These are phyloP conservation scores for Fusarium miscanthi DNA, from an alignment of 2,329 filamentous ascomycete genomes.

Conservation along the genomic window DNA sequence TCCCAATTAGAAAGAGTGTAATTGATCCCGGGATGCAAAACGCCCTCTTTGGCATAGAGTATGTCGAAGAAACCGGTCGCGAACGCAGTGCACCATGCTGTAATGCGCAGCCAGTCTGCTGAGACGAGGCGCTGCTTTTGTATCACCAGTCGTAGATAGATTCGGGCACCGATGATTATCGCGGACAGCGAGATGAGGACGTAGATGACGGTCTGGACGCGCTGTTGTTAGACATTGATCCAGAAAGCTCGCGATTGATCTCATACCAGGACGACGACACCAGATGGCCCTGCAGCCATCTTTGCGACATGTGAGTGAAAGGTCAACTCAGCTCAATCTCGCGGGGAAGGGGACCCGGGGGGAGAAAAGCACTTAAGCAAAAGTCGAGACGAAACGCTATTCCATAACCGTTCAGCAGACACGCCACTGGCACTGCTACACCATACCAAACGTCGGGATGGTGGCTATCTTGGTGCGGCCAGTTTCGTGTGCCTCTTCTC, in stretches of 20 bases:
- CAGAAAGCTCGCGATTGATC: background rate
- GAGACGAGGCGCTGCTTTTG: slow-evolving; percentile 15
- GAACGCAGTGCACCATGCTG: slow-evolving; percentile 17
- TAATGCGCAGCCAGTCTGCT: slow-evolving; percentile 14
- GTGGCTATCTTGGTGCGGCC: background rate
- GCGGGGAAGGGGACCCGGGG: rapidly evolving
- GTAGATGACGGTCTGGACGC: background rate
- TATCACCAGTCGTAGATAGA: slow-evolving; percentile 21
- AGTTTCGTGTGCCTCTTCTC: background rate
- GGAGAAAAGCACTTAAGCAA: background rate
- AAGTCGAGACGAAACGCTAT: background rate
- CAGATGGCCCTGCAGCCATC: slow-evolving; percentile 14
- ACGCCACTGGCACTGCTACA: background rate
- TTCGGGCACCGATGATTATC: slow-evolving; percentile 5
- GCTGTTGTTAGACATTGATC: rapidly evolving
- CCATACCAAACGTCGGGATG: too few species aligned
- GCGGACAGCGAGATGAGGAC: background rate
- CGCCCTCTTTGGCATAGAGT: background rate
- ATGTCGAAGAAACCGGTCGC: slow-evolving; percentile 6
- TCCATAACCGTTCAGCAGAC: background rate
- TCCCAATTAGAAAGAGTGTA: slow-evolving; percentile 23
- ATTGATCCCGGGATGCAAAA: background rate
- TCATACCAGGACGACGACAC: slow-evolving; percentile 5
- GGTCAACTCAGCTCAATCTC: background rate
- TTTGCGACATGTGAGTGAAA: background rate